Evolutionary conservation across 148 eudicot genomes (phyloP).

Genomic region (Silene uniflora): DNA sequence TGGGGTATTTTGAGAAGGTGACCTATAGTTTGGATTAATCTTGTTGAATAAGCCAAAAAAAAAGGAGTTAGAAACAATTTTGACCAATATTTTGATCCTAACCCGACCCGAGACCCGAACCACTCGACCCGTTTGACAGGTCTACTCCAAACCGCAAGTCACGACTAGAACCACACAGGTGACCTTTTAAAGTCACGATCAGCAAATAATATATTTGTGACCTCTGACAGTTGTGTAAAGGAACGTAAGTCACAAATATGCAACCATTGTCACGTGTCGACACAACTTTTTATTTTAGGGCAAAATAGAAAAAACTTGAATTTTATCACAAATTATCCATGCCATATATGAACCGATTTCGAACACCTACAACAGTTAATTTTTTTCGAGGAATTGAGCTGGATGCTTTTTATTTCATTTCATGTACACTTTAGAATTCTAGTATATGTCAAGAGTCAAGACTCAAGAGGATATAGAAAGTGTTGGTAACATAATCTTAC

Average conservation of each 20-base stretch:
- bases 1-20: no score
- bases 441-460: neutral
- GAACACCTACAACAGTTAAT: neutral
- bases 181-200: neutral
- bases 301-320: neutral
- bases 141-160: no score
- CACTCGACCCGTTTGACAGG: no score
- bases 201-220: neutral
- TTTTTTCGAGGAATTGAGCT: neutral
- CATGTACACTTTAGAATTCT: neutral
- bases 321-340: neutral
- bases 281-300: neutral
- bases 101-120: no score
- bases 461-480: neutral
- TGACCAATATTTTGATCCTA: no score
- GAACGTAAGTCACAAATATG: neutral
- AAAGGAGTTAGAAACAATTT: no score
- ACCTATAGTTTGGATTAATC: no score
- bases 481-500: neutral
- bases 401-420: neutral
- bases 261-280: neutral
- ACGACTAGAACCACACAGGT: no score
- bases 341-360: neutral
- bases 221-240: neutral
- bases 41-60: no score